Evolutionary conservation across 2,329 filamentous ascomycete genomes (phyloP), one percentile per base, ranked within the genome.

Genomic region (Alternaria ventricosa): DNA sequence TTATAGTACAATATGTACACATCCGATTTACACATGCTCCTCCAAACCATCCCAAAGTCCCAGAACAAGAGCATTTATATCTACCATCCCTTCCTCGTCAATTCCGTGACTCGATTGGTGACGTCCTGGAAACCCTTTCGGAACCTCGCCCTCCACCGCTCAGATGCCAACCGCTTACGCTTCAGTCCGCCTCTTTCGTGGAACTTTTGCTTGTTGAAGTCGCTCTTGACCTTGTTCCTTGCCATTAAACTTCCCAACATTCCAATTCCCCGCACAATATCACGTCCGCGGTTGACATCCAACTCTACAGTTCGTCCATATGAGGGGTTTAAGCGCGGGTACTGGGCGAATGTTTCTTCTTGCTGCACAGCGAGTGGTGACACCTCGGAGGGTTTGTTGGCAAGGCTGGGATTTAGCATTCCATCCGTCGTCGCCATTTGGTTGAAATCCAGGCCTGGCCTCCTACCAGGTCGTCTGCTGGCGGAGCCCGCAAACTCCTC

Each of bases 51-150:
- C 33, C 28, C 28, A 13, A 53, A 53, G 11, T 20, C 33, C 3
- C 3, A n/a, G 10, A 36, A 43, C 12, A 46, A 50, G 36, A 11
- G 41, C 15, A 44, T 51, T 3, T 12, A 18, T 7, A n/a, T 66
- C 58, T 84, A 96, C 92, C 93, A 96, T 3, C 93, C 93, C 81
- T 96, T 92, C 76, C 84, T 87, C 71, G 87, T 90, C 82, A 96
- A 84, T 77, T 92, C 87, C 75, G 87, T 83, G 6, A 93, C 92
- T 69, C 92, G 84, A 44, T 73, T 77, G 8, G 92, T 86, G 11
- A 88, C 87, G 6, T 86, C 85, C 78, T 83, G 85, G 80, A 96
- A 94, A 5, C 89, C 90, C 30, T 79, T 78, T 84, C 87, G 89
- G 81, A 95, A 96, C 63, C 88, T 86, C 67, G 70, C 82, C 77